Evolutionary conservation across 2,329 filamentous ascomycete genomes (phyloP).

Genomic region (Colletotrichum abscissum): DNA sequence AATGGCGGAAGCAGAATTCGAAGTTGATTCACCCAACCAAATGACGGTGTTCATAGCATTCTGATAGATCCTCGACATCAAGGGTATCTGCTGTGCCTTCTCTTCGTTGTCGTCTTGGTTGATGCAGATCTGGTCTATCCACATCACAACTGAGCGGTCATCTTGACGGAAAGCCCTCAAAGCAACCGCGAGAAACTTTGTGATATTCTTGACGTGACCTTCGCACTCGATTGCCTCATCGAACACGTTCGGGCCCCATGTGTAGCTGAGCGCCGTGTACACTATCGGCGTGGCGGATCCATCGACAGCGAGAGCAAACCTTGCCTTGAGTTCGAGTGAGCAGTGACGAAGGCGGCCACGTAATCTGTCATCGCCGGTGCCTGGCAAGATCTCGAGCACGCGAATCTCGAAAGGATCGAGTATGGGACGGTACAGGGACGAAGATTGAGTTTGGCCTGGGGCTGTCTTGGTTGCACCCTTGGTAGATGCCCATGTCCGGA

Average conservation of each 20-base stretch:
- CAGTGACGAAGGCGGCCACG: conserved; percentile 4
- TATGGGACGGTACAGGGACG: background rate
- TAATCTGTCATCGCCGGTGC: background rate
- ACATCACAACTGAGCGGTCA: conserved; percentile 13
- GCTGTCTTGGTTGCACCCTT: background rate
- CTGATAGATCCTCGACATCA: conserved; percentile 33
- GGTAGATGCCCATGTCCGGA: background rate
- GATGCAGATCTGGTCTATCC: conserved; percentile 37
- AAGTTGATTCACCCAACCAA: conserved; percentile 39
- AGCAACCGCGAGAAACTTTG: conserved; percentile 8
- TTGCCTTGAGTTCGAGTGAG: background rate
- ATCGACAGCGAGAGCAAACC: background rate
- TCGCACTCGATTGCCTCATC: background rate
- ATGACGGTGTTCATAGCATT: conserved; percentile 5
- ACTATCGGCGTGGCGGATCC: background rate
- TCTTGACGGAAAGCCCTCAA: background rate
- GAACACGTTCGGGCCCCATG: background rate
- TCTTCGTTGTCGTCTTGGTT: conserved; percentile 28
- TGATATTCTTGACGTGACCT: background rate
- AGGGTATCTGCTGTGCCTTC: conserved; percentile 30
- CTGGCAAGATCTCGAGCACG: conserved; percentile 7
- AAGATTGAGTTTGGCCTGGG: background rate
- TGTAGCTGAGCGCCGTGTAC: conserved; percentile 18
- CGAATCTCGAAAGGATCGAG: background rate
- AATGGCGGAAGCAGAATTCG: conserved; percentile 38